Evolutionary conservation across 345 rosid species (phyloP), one percentile per base, ranked within the genome.

Genomic region (Ceriops zippeliana): DNA sequence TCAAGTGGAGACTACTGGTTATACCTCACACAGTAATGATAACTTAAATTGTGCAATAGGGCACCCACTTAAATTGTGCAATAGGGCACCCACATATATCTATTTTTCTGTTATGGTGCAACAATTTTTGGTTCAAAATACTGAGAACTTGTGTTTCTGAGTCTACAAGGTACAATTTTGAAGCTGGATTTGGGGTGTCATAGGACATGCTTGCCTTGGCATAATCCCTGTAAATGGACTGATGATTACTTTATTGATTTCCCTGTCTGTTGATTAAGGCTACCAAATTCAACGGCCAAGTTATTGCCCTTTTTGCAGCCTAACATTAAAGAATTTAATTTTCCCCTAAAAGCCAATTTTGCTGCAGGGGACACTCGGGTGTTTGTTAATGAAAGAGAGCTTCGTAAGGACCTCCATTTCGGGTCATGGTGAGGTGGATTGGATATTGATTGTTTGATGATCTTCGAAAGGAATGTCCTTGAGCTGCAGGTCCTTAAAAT

Each of bases 131-230:
- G 4, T 30, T 21, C 49, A 32, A 22, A 61, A 51, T 61, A 24
- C 57, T 61, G 52, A 51, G 1, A 69, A 21, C 16, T 30, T 21
- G 30, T 46, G 47, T n/a, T 24, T 58, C 47, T 67, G 65, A 24
- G 11, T 53, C 54, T 15, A 1, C n/a, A 67, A 72, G 76, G 80
- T 76, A 72, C 13, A 76, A 72, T 42, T 38, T 51, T 38, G 57
- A 38, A 72, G 80, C 76, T 46, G 80, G 80, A 60, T 76, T 30
- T 76, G 80, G 80, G 76, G 76, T 30, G 52, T 72, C 27, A 72
- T 53, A 17, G 80, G 80, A 32, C 53, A 59, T 17, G 52, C 66
- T 52, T 72, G 76, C 69, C 58, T 72, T 37, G 80, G 80, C 57
- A 68, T 76, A 37, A 63, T 76, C 59, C 80, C 73, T 58, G 76